These are phyloP conservation scores for Claviceps sp. DNA, from an alignment of 2,329 filamentous ascomycete species.

Conservation along the genomic window DNA sequence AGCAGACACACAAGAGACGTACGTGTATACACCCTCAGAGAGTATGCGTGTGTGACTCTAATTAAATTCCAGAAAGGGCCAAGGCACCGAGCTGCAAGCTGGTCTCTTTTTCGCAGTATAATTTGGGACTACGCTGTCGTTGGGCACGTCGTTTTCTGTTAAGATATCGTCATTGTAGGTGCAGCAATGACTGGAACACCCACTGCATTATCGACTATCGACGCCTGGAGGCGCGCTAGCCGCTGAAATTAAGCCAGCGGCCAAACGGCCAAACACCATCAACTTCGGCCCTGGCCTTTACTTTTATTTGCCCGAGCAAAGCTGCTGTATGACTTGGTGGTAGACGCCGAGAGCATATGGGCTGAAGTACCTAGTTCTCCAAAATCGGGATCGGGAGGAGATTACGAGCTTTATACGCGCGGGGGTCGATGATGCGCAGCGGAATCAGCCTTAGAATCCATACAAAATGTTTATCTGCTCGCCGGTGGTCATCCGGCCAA, in stretches of 20 bases:
- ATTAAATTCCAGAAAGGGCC: constrained; percentile 37
- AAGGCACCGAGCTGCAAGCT: constrained; percentile 33
- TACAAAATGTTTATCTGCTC: constrained; percentile 4
- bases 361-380: constrained; percentile 53
- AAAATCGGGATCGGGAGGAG: constrained; percentile 62
- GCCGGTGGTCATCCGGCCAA: not conserved
- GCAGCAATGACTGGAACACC: constrained; percentile 43
- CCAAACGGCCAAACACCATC: constrained; percentile 67
- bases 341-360: constrained; percentile 47
- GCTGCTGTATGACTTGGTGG: constrained; percentile 63
- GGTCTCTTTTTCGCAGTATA: constrained; percentile 47
- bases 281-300: constrained; percentile 60
- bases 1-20: constrained; percentile 34
- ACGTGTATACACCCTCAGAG: constrained; percentile 32
- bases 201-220: constrained; percentile 46
- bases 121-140: constrained; percentile 51
- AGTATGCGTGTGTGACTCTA: constrained; percentile 30
- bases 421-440: constrained; percentile 35
- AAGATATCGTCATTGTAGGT: constrained; percentile 52
- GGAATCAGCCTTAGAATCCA: constrained; percentile 38
- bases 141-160: constrained; percentile 50
- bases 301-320: constrained; percentile 68
- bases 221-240: constrained; percentile 46
- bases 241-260: constrained; percentile 32
- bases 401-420: constrained; percentile 52